phyloP scores from a whole-genome alignment of 345 rosid species.

The Brassica carinata region DNA sequence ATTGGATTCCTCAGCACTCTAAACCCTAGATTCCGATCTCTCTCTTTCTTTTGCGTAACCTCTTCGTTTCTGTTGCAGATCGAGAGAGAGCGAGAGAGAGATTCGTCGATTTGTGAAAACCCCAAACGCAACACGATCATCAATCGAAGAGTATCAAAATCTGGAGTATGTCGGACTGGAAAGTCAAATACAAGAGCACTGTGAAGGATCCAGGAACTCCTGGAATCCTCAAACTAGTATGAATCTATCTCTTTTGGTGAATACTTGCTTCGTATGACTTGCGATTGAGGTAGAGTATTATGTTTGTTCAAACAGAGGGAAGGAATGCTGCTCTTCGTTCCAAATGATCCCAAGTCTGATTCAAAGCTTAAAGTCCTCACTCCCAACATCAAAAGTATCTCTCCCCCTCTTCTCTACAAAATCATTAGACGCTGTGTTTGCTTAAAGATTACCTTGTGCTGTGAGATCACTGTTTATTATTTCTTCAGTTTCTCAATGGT shows the following conservation, averaged over 20 bases:
- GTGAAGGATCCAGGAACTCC: constrained; percentile 81
- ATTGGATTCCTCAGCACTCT: neutral
- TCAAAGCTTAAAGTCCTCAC: constrained; percentile 70
- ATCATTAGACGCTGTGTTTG: neutral
- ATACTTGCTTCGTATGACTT: too few species aligned
- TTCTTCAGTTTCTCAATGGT: constrained; percentile 20
- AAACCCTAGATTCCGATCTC: neutral
- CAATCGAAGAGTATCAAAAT: neutral
- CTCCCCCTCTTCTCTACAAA: too few species aligned
- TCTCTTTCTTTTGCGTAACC: neutral
- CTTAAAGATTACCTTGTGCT: neutral
- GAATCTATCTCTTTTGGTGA: neutral
- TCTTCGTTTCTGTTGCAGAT: neutral
- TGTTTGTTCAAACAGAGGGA: constrained; percentile 45
- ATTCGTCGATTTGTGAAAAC: neutral
- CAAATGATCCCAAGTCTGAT: constrained; percentile 67
- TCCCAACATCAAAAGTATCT: constrained; percentile 57
- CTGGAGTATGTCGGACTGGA: neutral
- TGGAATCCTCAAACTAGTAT: constrained; percentile 68
- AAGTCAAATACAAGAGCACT: constrained; percentile 71
- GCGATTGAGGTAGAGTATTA: too few species aligned
- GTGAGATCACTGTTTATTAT: neutral
- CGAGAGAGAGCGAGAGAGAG: neutral
- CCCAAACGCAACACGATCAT: neutral
- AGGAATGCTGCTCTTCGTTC: constrained; percentile 63